These are phyloP conservation scores for Zygosaccharomyces gambellarensis DNA, from an alignment of 805 yeast species.

Conservation along the genomic window DNA sequence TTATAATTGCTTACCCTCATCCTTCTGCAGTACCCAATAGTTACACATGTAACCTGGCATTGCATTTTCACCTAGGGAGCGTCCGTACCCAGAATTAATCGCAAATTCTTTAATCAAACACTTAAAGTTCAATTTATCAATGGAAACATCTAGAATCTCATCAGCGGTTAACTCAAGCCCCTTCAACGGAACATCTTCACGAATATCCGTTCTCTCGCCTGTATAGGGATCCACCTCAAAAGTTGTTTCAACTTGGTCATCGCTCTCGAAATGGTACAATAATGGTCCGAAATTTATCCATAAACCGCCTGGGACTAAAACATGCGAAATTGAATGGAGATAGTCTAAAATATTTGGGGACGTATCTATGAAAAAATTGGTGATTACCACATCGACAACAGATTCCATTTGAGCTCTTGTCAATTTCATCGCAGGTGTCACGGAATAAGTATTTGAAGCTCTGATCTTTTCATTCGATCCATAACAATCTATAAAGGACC, in stretches of 20 bases:
- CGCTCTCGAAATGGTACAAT: conserved; percentile 60
- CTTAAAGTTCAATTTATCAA: conserved; percentile 44
- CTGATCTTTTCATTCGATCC: conserved; percentile 39
- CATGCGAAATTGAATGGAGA: conserved; percentile 41
- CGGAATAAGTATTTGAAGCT: conserved; percentile 9
- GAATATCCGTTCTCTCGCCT: conserved; percentile 12
- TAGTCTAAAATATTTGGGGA: conserved; percentile 53
- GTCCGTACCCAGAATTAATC: conserved; percentile 48
- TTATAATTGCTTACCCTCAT: neutral
- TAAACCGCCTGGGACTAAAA: conserved; percentile 41
- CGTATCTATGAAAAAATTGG: conserved; percentile 56
- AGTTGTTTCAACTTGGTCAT: conserved; percentile 31
- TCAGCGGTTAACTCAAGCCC: conserved; percentile 57
- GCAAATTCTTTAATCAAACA: conserved; percentile 41
- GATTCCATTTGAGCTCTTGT: conserved; percentile 35
- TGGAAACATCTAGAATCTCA: conserved; percentile 41
- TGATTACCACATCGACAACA: conserved; percentile 41
- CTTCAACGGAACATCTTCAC: conserved; percentile 22
- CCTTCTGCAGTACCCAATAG: conserved; percentile 51
- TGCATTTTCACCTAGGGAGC: conserved; percentile 44
- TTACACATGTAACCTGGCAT: conserved; percentile 53
- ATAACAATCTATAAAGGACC: conserved; percentile 60
- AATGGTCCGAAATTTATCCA: conserved; percentile 64
- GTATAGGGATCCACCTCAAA: conserved; percentile 21
- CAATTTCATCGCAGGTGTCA: conserved; percentile 33